Percentiles rank a stretch among this genome's conserved stretches.
phyloP scores from a whole-genome alignment of 1,284 basidiomycete species.

The Austroboletus olivaceoglutinosus region DNA sequence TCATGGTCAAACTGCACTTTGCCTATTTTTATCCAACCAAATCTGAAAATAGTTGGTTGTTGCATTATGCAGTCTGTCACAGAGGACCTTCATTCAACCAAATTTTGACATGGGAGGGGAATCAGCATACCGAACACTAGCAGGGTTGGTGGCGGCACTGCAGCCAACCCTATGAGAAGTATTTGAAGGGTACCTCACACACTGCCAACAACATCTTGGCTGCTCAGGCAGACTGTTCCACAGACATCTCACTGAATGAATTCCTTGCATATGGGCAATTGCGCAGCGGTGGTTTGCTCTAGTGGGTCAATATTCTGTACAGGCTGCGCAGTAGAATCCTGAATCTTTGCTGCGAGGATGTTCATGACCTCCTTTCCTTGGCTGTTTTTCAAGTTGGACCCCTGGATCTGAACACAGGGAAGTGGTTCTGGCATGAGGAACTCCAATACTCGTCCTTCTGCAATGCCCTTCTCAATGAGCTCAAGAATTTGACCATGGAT shows the following conservation, averaged over 20 bases:
- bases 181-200: constrained; percentile 11
- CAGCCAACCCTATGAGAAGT: too few species aligned
- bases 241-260: constrained; percentile 17
- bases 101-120: too few species aligned
- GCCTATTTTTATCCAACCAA: too few species aligned
- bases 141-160: too few species aligned
- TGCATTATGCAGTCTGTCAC: too few species aligned
- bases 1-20: too few species aligned
- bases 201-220: constrained; percentile 32
- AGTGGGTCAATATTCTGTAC: constrained; percentile 48
- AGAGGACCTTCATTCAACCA: too few species aligned
- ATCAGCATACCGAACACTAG: too few species aligned
- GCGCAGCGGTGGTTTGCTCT: constrained; percentile 40
- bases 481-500: constrained; percentile 26
- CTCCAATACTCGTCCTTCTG: constrained; percentile 33
- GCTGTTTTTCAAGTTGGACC: constrained; percentile 43
- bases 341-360: constrained; percentile 37
- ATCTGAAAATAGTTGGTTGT: not conserved
- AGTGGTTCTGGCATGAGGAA: constrained; percentile 34
- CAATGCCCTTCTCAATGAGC: constrained; percentile 30
- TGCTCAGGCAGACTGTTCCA: constrained; percentile 36
- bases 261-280: constrained; percentile 24
- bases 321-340: constrained; percentile 38
- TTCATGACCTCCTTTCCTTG: constrained; percentile 39
- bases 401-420: constrained; percentile 6